These are phyloP conservation scores for Ligustrum vulgare DNA, from an alignment of 257 asterid genomes.

Conservation along the genomic window DNA sequence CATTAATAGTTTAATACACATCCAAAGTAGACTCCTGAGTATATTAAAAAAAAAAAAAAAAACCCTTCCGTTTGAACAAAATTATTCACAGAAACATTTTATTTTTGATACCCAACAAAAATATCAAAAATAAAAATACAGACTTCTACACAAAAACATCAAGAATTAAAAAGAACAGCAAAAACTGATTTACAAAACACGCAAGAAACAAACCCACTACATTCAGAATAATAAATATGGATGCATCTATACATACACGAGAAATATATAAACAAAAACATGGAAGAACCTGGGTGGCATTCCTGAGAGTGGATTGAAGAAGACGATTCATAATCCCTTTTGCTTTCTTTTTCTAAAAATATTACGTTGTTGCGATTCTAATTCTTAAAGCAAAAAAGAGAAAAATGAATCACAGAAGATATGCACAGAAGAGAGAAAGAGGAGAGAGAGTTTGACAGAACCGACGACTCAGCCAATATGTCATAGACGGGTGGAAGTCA, in stretches of 20 bases:
- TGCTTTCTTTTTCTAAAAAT: neutral
- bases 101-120: too few relatives aligned
- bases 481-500: neutral
- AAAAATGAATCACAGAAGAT: neutral
- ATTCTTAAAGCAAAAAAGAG: too few relatives aligned
- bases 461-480: neutral
- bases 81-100: neutral
- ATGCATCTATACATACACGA: too few relatives aligned
- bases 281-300: constrained; percentile 45
- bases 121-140: too few relatives aligned
- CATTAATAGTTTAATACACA: constrained; percentile 13
- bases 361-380: neutral
- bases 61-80: neutral
- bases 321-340: constrained; percentile 46
- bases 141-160: too few relatives aligned
- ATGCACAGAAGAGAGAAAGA: neutral
- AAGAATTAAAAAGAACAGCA: too few relatives aligned
- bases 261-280: neutral
- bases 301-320: constrained; percentile 44
- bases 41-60: too few relatives aligned
- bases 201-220: constrained; percentile 7
- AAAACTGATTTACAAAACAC: constrained; percentile 6
- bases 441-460: neutral
- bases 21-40: constrained; percentile 20
- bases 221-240: neutral